Evolutionary conservation across 2,329 filamentous ascomycete species (phyloP).

Genomic region (Apiospora aurea): DNA sequence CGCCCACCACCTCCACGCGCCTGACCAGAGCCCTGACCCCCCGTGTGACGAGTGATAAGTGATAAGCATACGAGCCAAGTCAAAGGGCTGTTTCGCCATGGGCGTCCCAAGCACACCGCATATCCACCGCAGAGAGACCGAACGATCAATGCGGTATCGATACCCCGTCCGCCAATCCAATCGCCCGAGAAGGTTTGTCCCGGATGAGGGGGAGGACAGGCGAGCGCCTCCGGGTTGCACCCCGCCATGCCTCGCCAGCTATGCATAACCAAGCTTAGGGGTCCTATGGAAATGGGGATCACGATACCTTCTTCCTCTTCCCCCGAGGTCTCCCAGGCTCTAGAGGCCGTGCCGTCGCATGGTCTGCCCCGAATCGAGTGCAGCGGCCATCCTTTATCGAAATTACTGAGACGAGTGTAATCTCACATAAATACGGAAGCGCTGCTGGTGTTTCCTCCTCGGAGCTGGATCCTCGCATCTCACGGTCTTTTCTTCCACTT

Average conservation of each 20-base stretch:
- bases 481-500: neutral
- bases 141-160: neutral
- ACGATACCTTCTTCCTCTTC: neutral
- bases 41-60: neutral
- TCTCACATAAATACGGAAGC: neutral
- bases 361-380: neutral
- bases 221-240: too few species aligned
- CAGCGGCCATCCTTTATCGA: neutral
- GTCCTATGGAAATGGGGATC: neutral
- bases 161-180: too few species aligned
- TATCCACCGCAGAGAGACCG: neutral
- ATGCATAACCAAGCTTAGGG: neutral
- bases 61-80: neutral
- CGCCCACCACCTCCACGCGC: too few species aligned
- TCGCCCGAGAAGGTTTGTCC: too few species aligned
- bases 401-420: neutral
- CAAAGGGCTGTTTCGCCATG: neutral
- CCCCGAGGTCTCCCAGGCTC: neutral
- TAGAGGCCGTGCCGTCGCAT: neutral
- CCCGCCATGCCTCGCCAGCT: too few species aligned
- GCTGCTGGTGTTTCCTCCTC: neutral
- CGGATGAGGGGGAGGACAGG: too few species aligned
- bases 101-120: neutral
- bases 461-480: neutral
- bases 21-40: too few species aligned